Evolutionary conservation across 805 yeast genomes (phyloP).

Genomic region (Wickerhamiella sergipiensis): DNA sequence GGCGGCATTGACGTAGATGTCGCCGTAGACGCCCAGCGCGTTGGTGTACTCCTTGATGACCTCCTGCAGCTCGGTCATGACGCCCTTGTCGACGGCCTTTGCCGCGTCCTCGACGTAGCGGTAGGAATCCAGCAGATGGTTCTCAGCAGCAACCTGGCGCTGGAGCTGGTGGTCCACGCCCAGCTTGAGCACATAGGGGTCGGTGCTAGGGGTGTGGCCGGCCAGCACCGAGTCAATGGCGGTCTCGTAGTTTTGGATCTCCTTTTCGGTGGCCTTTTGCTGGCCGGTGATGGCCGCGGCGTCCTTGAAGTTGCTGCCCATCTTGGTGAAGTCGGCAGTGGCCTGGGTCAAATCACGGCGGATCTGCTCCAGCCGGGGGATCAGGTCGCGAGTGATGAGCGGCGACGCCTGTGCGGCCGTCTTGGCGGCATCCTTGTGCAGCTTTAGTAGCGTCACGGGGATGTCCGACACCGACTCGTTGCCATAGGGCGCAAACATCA

Average conservation of each 20-base stretch:
- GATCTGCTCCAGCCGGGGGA: constrained; percentile 55
- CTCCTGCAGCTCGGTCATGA: constrained; percentile 73
- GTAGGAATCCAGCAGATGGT: constrained; percentile 77
- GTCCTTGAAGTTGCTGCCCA: constrained; percentile 53
- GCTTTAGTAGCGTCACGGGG: constrained; percentile 54
- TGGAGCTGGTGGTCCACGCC: constrained; percentile 63
- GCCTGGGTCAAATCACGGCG: constrained; percentile 67
- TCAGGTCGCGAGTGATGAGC: constrained; percentile 45
- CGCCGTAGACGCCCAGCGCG: constrained; percentile 35
- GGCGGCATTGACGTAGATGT: constrained; percentile 31
- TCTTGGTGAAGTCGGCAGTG: constrained; percentile 77
- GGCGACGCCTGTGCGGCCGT: constrained; percentile 44
- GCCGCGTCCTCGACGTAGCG: constrained; percentile 79
- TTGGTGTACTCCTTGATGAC: constrained; percentile 62
- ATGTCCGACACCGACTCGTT: constrained; percentile 72
- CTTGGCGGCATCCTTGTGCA: constrained; percentile 47
- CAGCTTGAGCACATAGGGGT: constrained; percentile 68
- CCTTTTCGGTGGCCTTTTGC: constrained; percentile 35
- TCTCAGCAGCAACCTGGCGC: constrained; percentile 70
- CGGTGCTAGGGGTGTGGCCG: constrained; percentile 24
- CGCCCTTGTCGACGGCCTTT: constrained; percentile 75
- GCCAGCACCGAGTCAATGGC: constrained; percentile 12
- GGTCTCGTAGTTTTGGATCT: constrained; percentile 31
- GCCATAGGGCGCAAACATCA: constrained; percentile 56
- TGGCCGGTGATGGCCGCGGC: constrained; percentile 59